Percentiles rank a stretch among this genome's conserved stretches.
Evolutionary conservation across 2,329 filamentous ascomycete genomes (phyloP).

Genomic region (Epichloe baconii): DNA sequence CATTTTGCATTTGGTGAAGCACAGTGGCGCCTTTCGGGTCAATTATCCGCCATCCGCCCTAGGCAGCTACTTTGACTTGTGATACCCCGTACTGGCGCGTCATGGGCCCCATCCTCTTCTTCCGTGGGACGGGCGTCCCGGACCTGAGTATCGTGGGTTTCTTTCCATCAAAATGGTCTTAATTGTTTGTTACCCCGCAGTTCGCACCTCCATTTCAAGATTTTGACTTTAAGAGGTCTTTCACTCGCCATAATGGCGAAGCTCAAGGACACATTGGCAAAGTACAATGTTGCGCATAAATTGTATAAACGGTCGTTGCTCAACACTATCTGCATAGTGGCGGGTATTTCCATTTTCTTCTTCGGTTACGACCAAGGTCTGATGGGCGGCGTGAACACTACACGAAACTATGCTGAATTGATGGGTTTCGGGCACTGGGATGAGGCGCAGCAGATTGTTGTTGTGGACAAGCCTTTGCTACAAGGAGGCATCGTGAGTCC

Average conservation of each 20-base stretch:
- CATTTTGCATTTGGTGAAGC: neutral
- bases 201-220: too few species aligned
- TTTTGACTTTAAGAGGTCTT: too few species aligned
- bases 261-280: constrained; percentile 4
- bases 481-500: constrained; percentile 33
- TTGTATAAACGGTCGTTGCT: constrained; percentile 43
- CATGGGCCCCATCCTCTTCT: neutral
- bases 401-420: constrained; percentile 26
- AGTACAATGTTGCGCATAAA: constrained; percentile 30
- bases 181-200: neutral
- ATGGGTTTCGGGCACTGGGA: constrained; percentile 37
- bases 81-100: neutral
- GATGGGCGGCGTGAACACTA: constrained; percentile 36
- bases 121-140: neutral
- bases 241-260: neutral
- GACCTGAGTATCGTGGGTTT: too few species aligned
- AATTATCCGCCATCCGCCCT: neutral
- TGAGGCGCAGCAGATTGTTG: constrained; percentile 32
- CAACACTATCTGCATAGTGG: constrained; percentile 48
- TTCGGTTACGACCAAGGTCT: constrained; percentile 41
- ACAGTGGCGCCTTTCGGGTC: neutral
- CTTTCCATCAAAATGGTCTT: too few species aligned
- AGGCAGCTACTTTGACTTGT: neutral
- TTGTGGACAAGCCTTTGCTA: constrained; percentile 40
- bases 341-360: constrained; percentile 36